Evolutionary conservation across 495 filamentous ascomycete species (phyloP).

Genomic region (Talaromyces borbonicus): DNA sequence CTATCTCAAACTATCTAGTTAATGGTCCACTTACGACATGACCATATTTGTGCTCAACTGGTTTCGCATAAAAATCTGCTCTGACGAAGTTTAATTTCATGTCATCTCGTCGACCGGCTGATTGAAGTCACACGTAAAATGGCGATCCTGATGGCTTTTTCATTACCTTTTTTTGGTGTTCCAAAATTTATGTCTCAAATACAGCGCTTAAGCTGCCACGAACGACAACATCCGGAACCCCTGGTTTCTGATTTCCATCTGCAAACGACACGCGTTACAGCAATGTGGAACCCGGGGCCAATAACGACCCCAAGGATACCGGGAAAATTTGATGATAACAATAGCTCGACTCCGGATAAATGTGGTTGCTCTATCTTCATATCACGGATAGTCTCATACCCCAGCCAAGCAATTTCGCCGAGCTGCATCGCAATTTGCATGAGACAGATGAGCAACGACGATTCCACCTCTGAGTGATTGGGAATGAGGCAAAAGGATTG

Average conservation of each 20-base stretch:
- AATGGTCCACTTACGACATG: no score
- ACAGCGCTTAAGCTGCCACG: neutral
- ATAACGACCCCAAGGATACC: neutral
- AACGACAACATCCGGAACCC: no score
- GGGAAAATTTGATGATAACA: neutral
- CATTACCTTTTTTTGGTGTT: no score
- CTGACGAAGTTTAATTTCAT: no score
- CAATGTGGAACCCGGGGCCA: neutral
- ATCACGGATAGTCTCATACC: neutral
- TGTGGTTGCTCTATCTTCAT: neutral
- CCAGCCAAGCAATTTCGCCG: no score
- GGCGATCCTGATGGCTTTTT: no score
- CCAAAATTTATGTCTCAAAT: constrained; percentile 1
- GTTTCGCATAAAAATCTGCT: no score
- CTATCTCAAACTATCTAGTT: no score
- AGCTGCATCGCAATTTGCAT: neutral
- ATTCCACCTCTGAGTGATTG: neutral
- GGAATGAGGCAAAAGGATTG: neutral
- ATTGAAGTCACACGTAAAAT: no score
- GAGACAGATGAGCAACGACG: neutral
- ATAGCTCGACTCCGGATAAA: no score
- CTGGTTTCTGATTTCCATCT: neutral
- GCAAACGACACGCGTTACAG: constrained; percentile 1
- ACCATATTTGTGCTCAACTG: no score
- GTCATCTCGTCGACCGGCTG: no score